Evolutionary conservation across 768 basidiomycete genomes (phyloP).

Genomic region (Mycena belliarum): DNA sequence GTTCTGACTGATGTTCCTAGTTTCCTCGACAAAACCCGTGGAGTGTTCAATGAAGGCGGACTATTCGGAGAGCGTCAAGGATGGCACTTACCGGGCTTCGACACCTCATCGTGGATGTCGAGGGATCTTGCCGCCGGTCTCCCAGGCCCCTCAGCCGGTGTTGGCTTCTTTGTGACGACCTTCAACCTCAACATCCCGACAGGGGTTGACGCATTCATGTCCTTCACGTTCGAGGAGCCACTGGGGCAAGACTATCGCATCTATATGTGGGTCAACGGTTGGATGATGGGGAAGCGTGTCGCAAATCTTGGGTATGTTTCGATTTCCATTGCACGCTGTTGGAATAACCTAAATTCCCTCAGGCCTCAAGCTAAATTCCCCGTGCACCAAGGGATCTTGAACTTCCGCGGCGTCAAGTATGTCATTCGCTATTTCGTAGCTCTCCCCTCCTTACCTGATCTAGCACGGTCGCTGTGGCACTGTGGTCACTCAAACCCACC

Average conservation of each 20-base stretch:
- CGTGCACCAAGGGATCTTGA: conserved; percentile 77
- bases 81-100: conserved; percentile 76
- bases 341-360: neutral
- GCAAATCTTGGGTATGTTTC: conserved; percentile 62
- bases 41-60: conserved; percentile 73
- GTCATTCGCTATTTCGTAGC: conserved; percentile 20
- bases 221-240: conserved; percentile 67
- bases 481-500: conserved; percentile 65
- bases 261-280: conserved; percentile 79
- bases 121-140: conserved; percentile 62
- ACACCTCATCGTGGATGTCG: conserved; percentile 58
- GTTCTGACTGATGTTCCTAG: conserved; percentile 36
- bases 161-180: conserved; percentile 81
- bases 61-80: conserved; percentile 69
- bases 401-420: conserved; percentile 73
- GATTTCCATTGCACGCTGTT: neutral
- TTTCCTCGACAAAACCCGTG: conserved; percentile 71
- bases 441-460: neutral
- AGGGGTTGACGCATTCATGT: conserved; percentile 67
- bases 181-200: conserved; percentile 62
- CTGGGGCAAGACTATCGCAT: conserved; percentile 68
- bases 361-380: conserved; percentile 83
- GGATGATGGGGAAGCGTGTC: conserved; percentile 87
- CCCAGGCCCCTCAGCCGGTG: conserved; percentile 58
- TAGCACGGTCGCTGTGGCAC: conserved; percentile 61